phyloP scores from a whole-genome alignment of 2,329 filamentous ascomycete species.

The Aspergillus cejpii region DNA sequence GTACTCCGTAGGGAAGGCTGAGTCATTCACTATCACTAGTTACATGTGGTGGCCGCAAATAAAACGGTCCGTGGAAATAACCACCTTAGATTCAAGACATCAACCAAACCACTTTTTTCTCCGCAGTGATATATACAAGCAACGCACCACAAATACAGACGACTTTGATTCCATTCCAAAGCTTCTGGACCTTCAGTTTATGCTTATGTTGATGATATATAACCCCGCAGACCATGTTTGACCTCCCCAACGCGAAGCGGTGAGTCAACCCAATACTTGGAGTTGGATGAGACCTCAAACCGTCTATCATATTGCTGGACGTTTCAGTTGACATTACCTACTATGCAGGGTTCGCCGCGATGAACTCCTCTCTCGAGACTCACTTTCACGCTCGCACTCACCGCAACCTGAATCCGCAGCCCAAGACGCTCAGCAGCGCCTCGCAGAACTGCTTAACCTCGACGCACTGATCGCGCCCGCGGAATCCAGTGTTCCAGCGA shows the following conservation, averaged over 20 bases:
- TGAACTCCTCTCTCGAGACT: slow-evolving; percentile 28
- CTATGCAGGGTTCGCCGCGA: slow-evolving; percentile 32
- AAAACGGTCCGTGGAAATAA: no score
- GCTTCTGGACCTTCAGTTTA: no score
- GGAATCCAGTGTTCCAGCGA: neutral
- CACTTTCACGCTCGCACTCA: slow-evolving; percentile 28
- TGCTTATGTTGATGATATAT: neutral
- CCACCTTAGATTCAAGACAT: no score
- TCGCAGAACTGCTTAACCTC: slow-evolving; percentile 31
- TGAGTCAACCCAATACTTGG: slow-evolving; percentile 14
- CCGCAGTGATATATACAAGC: no score
- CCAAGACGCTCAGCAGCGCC: slow-evolving; percentile 27
- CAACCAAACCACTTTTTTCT: no score
- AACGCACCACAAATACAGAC: no score
- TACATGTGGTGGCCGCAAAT: no score
- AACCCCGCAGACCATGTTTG: slow-evolving; percentile 26
- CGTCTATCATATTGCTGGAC: no score
- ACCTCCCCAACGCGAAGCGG: slow-evolving; percentile 34
- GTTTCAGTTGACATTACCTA: neutral
- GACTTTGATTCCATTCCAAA: no score
- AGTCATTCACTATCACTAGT: no score
- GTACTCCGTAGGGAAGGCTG: no score
- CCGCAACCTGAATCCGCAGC: slow-evolving; percentile 22
- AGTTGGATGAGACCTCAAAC: no score
- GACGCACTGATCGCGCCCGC: slow-evolving; percentile 19